A percentile compares a stretch with the other conserved stretches of the same genome.
Evolutionary conservation across 345 rosid genomes (phyloP).

Genomic region (Populus pruinosa): DNA sequence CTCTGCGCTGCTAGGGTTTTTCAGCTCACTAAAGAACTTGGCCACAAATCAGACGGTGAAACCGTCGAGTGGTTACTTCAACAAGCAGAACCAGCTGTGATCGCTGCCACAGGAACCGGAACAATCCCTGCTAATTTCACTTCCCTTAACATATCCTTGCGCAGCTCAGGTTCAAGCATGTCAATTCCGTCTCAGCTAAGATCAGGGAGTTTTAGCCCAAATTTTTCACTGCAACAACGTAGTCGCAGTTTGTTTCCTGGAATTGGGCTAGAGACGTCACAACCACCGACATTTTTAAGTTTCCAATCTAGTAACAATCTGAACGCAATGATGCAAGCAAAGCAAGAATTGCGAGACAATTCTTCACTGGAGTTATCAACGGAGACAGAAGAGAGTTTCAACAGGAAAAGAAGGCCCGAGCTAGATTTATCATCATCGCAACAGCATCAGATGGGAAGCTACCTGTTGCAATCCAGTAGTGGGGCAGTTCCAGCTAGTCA

Average conservation of each 20-base stretch:
- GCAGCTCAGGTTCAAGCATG: slow-evolving; percentile 85
- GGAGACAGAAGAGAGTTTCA: slow-evolving; percentile 44
- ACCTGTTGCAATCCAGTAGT: slow-evolving; percentile 59
- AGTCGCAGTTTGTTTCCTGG: slow-evolving; percentile 51
- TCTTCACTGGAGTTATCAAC: slow-evolving; percentile 42
- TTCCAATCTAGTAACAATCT: slow-evolving; percentile 56
- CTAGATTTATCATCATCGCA: slow-evolving; percentile 36
- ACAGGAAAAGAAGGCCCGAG: slow-evolving; percentile 63
- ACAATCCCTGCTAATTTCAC: slow-evolving; percentile 98
- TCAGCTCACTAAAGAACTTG: slow-evolving; percentile 85
- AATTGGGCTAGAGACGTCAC: slow-evolving; percentile 38
- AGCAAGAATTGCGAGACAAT: slow-evolving; percentile 50
- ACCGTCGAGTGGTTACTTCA: slow-evolving; percentile 98
- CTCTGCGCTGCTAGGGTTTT: slow-evolving; percentile 99
- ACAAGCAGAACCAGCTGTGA: slow-evolving; percentile 94
- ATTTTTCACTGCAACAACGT: slow-evolving; percentile 52
- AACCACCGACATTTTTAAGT: slow-evolving; percentile 62
- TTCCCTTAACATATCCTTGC: slow-evolving; percentile 82
- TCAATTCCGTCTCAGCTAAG: slow-evolving; percentile 83
- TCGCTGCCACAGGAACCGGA: slow-evolving; percentile 97
- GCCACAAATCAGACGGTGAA: slow-evolving; percentile 93
- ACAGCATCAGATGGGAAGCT: slow-evolving; percentile 65
- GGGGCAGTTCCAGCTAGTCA: slow-evolving; percentile 58
- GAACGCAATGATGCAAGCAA: slow-evolving; percentile 51
- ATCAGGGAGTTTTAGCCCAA: slow-evolving; percentile 55